Percentiles rank a stretch among this genome's conserved stretches.
Evolutionary conservation across 192 early-diverging fungal genomes (phyloP).

Genomic region (Rhizoclosmatium sp.): DNA sequence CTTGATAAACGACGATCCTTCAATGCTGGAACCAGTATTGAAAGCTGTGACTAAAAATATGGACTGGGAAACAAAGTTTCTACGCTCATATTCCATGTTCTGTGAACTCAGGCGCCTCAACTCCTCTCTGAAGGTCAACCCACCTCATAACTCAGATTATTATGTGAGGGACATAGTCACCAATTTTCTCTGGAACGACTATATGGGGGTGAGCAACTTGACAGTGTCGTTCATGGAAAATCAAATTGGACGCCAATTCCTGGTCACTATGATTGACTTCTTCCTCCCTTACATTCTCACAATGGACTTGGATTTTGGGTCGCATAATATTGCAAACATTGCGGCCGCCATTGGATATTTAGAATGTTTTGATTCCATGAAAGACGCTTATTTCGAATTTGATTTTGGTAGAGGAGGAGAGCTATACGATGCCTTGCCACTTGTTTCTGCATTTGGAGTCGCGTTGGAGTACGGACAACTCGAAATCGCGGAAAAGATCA

Average conservation of each 20-base stretch:
- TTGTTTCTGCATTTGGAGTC: background rate
- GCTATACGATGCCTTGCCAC: background rate
- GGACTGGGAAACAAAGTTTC: background rate
- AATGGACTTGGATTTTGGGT: background rate
- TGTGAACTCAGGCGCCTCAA: background rate
- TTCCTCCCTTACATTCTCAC: background rate
- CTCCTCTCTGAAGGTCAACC: background rate
- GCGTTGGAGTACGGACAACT: background rate
- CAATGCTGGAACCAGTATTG: background rate
- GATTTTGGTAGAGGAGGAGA: background rate
- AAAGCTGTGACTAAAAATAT: background rate
- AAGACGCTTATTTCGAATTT: background rate
- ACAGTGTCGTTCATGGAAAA: background rate
- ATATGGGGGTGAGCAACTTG: background rate
- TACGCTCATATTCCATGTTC: background rate
- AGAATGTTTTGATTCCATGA: background rate
- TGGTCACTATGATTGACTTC: background rate
- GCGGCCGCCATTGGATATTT: background rate
- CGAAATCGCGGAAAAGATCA: background rate
- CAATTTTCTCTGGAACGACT: background rate
- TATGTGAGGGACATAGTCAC: background rate
- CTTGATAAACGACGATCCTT: background rate
- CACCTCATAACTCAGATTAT: background rate
- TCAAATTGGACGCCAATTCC: background rate
- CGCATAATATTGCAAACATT: background rate